Conservation (phyloP, 1,139 yeast species). For the Trichomonascaceae sp. region DNA sequence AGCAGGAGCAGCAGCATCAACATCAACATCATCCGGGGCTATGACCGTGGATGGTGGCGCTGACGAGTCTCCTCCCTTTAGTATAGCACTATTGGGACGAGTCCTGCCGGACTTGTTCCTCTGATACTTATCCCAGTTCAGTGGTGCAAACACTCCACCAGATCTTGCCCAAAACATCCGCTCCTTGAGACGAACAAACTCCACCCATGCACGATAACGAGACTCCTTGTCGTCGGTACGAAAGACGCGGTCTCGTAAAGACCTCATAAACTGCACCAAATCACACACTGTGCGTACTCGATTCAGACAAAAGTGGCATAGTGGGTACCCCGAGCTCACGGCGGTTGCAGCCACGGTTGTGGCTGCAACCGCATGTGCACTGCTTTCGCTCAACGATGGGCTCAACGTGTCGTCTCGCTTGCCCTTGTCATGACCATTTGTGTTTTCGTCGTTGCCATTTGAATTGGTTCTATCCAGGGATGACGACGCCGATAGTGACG, state of each 20-base stretch:
- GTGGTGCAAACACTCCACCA: conserved; percentile 33
- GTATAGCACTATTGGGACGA: no score
- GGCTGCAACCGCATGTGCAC: background rate
- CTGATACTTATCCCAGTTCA: background rate
- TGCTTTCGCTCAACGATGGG: background rate
- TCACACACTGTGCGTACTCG: conserved; percentile 73
- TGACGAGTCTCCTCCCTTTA: no score
- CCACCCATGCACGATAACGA: conserved; percentile 41
- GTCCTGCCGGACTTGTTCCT: no score
- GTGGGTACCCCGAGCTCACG: conserved; percentile 37
- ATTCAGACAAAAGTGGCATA: conserved; percentile 72
- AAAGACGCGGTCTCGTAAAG: conserved; percentile 45
- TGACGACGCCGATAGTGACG: background rate
- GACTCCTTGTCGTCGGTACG: conserved; percentile 30
- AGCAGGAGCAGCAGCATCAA: conserved; percentile 35
- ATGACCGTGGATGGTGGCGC: no score
- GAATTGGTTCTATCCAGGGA: background rate
- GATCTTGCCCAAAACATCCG: conserved; percentile 74
- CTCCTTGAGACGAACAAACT: conserved; percentile 40
- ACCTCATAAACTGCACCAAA: conserved; percentile 57
- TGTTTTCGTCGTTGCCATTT: conserved; percentile 1
- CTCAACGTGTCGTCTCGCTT: no score
- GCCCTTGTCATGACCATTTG: no score
- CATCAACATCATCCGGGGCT: conserved; percentile 20
- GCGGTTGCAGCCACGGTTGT: conserved; percentile 1